phyloP scores from a whole-genome alignment of 2,329 filamentous ascomycete genomes.

The Leptodontidium sp. region DNA sequence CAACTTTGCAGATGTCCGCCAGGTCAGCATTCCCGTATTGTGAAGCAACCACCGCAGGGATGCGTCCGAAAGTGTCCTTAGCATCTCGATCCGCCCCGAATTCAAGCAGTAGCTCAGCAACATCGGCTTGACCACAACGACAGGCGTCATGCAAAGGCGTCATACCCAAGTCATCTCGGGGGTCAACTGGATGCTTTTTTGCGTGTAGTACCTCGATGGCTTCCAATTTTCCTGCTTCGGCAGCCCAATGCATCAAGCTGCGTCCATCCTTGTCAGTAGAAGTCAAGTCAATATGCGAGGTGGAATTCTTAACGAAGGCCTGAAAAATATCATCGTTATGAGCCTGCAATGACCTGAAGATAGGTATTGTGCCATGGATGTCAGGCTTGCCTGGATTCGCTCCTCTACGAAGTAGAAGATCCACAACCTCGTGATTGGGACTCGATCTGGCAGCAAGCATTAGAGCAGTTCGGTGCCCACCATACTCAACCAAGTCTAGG shows the following conservation, averaged over 20 bases:
- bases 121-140: conserved; percentile 14
- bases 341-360: conserved; percentile 16
- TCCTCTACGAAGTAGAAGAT: conserved; percentile 15
- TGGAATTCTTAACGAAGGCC: conserved; percentile 16
- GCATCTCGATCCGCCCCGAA: conserved; percentile 23
- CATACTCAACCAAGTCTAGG: conserved; percentile 22
- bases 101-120: conserved; percentile 20
- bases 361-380: conserved; percentile 19
- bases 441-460: conserved; percentile 22
- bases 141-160: conserved; percentile 34
- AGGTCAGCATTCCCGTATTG: conserved; percentile 30
- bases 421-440: conserved; percentile 20
- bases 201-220: conserved; percentile 24
- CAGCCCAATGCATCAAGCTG: conserved; percentile 28
- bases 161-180: conserved; percentile 30
- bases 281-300: conserved; percentile 17
- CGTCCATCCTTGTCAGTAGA: conserved; percentile 30
- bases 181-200: conserved; percentile 6
- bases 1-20: conserved; percentile 20
- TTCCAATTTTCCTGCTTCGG: conserved; percentile 16
- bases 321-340: conserved; percentile 23
- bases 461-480: conserved; percentile 25
- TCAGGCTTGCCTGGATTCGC: conserved; percentile 27
- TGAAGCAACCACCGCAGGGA: conserved; percentile 28
- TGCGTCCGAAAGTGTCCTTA: conserved; percentile 26